A percentile compares a stretch with the other conserved stretches of the same genome.
phyloP scores from a whole-genome alignment of 176 grass and related monocot species.

The Zea mays region Zm-B73-REFERENCE-NAM-5.0 NC_050097.1:73424501-73425000 shows the following conservation, averaged over 20 bases:
- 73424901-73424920: not conserved
- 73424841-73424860: not conserved
- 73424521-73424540: not conserved
- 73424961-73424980: not conserved
- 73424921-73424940: not conserved
- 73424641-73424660: not conserved
- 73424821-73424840: not conserved
- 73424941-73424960: constrained; percentile 1
- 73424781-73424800: not conserved
- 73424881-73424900: not conserved
- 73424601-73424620: not conserved
- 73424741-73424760: not conserved
- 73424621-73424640: not conserved
- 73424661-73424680: not conserved
- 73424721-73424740: not conserved
- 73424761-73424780: not conserved
- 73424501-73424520: not conserved
- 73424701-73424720: not conserved
- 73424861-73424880: not conserved
- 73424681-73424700: not conserved
- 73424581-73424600: not conserved
- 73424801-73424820: not conserved
- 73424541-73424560: not conserved
- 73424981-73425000: not conserved
- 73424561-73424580: not conserved